Base-by-base conservation (phyloP, 768 basidiomycete species). In the Serendipita sp. region DNA sequence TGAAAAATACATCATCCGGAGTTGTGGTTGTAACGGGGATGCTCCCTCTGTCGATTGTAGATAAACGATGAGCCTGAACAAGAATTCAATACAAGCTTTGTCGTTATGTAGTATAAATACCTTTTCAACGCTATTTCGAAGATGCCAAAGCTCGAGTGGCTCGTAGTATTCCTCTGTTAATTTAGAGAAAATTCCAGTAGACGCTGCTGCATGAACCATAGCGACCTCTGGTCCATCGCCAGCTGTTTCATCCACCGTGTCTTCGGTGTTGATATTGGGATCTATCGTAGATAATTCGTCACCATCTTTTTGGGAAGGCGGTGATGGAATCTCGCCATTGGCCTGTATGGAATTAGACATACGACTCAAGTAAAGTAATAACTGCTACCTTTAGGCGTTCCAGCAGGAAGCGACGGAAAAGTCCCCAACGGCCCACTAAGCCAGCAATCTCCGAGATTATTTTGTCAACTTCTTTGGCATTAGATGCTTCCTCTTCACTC, bases 1-100 rank as follows among this genome's bases (percentile, higher is more conserved):
- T 86, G 75, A 96, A 99, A 76, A 98, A 99, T 1, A 87, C 88
- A 69, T 98, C 96, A 73, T 99, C 96, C 0, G 91, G 90, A 0
- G 83, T 84, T 0, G 89, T 91, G 0, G 87, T 89, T 1, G 78
- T 82, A 10, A 80, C 76, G 62, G 81, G 90, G 45, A 70, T 75
- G 65, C 86, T 81, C 1, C 85, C 79, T 4, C 79, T 71, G 70
- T 97, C 92, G 2, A 83, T 79, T 13, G 78, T 83, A 30, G 95
- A 90, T 47, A 96, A 78, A 30, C 85, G 84, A 70, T 95, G 92
- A 1, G 95, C 95, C 93, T 97, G 68, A 41, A 23, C 28, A 18
- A 16, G 7, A 65, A 47, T 63, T 58, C 16, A 46, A 65, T 64
- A 45, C 11, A 36, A 46, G 34, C 47, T 13, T 13, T 13, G 38